Conservation (phyloP, 2,329 filamentous ascomycete species). For the Trichoderma harzianum region DNA sequence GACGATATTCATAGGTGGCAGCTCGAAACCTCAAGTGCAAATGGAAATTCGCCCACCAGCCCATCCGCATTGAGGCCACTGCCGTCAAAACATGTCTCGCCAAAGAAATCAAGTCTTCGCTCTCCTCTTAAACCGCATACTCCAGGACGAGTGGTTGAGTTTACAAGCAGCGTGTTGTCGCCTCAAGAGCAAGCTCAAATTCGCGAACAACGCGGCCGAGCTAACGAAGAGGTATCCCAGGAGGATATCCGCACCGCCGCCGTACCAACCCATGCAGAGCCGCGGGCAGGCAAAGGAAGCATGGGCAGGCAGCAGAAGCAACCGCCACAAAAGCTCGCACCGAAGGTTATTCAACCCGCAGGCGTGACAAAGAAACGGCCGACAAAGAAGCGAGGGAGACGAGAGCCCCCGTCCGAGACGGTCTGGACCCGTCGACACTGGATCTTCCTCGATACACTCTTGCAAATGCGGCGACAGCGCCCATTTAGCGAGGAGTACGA, state of each 20-base stretch:
- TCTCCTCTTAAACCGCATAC: constrained; percentile 57
- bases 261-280: neutral
- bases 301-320: constrained; percentile 19
- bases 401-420: constrained; percentile 38
- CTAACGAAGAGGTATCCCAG: constrained; percentile 23
- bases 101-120: constrained; percentile 54
- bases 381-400: neutral
- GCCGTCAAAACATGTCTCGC: constrained; percentile 51
- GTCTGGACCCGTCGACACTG: constrained; percentile 52
- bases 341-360: neutral
- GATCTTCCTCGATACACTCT: constrained; percentile 49
- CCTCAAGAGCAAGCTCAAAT: constrained; percentile 40
- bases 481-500: constrained; percentile 33
- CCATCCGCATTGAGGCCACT: constrained; percentile 45
- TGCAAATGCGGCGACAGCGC: constrained; percentile 46
- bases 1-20: constrained; percentile 43
- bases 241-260: neutral
- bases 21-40: constrained; percentile 37
- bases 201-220: constrained; percentile 31
- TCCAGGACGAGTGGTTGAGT: constrained; percentile 57
- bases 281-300: constrained; percentile 22
- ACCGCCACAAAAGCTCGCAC: neutral
- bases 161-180: constrained; percentile 49
- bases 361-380: constrained; percentile 17
- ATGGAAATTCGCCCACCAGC: constrained; percentile 37